A percentile compares a stretch with the other conserved stretches of the same genome.
Evolutionary conservation across 495 filamentous ascomycete genomes (phyloP).

Genomic region (Cercophora newfieldiana): DNA sequence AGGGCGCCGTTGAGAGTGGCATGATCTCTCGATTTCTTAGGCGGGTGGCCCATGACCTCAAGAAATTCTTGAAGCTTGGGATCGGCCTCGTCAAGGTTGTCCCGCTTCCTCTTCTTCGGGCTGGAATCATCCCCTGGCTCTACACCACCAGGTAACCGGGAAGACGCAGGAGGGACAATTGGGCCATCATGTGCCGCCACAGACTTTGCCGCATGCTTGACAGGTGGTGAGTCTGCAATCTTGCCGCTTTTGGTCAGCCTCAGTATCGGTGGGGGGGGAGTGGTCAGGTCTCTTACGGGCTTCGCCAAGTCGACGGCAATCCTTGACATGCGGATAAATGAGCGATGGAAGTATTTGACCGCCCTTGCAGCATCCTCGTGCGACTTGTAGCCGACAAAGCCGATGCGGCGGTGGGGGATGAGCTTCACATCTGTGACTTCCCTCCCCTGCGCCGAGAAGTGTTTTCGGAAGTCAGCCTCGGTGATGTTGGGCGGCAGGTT

Average conservation of each 20-base stretch:
- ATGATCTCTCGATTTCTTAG: constrained; percentile 30
- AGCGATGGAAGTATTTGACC: constrained; percentile 89
- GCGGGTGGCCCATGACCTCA: constrained; percentile 64
- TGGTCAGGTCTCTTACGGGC: constrained; percentile 56
- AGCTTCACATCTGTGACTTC: constrained; percentile 87
- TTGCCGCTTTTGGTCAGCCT: constrained; percentile 27
- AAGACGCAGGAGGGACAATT: constrained; percentile 7
- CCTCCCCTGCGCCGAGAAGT: constrained; percentile 73
- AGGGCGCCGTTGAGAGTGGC: constrained; percentile 22
- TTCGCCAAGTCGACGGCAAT: constrained; percentile 88
- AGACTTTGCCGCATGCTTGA: constrained; percentile 20
- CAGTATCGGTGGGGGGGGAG: background rate
- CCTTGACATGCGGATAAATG: constrained; percentile 96
- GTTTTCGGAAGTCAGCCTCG: constrained; percentile 77
- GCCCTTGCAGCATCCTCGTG: constrained; percentile 75
- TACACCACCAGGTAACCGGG: constrained; percentile 13
- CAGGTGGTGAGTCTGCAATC: constrained; percentile 27
- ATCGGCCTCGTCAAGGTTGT: constrained; percentile 55
- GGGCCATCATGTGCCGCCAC: constrained; percentile 15
- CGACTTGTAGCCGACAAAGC: constrained; percentile 92
- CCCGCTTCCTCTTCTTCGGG: constrained; percentile 54
- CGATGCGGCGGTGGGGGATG: constrained; percentile 84
- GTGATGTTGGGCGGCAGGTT: constrained; percentile 74
- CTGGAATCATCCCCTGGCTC: constrained; percentile 20
- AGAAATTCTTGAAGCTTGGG: constrained; percentile 85